Evolutionary conservation across 495 filamentous ascomycete species (phyloP).

Genomic region (Neurospora sp.): DNA sequence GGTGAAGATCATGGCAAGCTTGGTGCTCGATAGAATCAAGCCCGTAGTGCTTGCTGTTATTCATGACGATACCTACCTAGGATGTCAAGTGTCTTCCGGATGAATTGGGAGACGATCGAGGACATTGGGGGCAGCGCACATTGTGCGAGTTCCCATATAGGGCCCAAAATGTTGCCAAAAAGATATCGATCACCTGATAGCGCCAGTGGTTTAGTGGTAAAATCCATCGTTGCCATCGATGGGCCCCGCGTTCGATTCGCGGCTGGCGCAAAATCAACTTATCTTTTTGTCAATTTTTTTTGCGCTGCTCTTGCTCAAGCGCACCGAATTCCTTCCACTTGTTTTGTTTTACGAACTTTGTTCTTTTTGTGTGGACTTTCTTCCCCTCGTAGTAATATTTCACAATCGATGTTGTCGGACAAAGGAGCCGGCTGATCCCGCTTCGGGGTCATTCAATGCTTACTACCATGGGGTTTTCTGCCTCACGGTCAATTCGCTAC

Average conservation of each 20-base stretch:
- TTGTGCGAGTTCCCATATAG: not conserved
- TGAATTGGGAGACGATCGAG: not conserved
- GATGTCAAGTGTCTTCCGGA: not conserved
- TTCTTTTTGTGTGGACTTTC: not conserved
- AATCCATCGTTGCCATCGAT: not conserved
- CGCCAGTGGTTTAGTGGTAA: not conserved
- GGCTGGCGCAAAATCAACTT: not conserved
- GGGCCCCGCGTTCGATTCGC: not conserved
- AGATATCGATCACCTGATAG: not conserved
- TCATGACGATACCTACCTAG: not conserved
- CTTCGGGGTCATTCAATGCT: not conserved
- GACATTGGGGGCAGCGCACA: not conserved
- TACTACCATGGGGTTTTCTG: not conserved
- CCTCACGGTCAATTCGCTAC: not conserved
- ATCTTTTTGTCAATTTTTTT: not conserved
- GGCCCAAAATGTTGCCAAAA: rapidly evolving
- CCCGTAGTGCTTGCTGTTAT: not conserved
- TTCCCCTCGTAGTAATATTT: not conserved
- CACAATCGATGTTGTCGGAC: not conserved
- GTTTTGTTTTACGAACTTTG: not conserved
- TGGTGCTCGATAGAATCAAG: not conserved
- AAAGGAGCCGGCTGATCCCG: not conserved
- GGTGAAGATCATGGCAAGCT: not conserved
- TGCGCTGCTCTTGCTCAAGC: not conserved
- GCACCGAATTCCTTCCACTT: not conserved